Evolutionary conservation across 352 stramenopile genomes (phyloP), one percentile per base, ranked within the genome.

Genomic region (Globisporangium paddicum): DNA sequence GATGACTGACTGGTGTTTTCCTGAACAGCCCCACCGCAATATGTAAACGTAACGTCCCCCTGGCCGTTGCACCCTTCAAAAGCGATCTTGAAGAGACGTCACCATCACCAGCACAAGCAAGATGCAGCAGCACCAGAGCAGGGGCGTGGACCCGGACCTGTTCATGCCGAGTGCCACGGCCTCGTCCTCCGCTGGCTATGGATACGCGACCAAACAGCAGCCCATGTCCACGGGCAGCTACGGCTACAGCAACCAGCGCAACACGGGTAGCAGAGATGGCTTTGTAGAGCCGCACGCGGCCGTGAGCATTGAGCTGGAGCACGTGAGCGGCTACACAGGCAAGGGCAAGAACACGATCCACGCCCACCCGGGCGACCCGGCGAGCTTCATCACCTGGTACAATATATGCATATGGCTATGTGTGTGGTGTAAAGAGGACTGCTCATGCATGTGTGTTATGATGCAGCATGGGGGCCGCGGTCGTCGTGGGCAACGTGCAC

Each of bases 311-410:
- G 82, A 90, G 65, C 68, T 92, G 7, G 80, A 92, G 58, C 80
- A 89, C 34, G 68, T 93, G 41, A 81, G 72, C 26, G 77, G 77
- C 18, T 87, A 70, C 55, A 86, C 73, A 10, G 77, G 71, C 57
- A 83, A 82, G 41, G 69, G 66, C 47, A 83, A 81, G 58, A 64
- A 47, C 65, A 86, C 75, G 38, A 68, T 86, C 18, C 75, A 84
- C 59, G 71, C 73, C 13, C 75, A 87, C 35, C 75, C 77, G 34
- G 68, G 52, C 5, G 72, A 87, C 40, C 63, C 67, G 0, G 69
- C 81, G 49, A 66, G 72, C 64, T 87, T 74, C 69, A 76, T 86
- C 60, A 77, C 74, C 5, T 83, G 73, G 77, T 86, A 44, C n/a
- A 10, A 45, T 25, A 37, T 7, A n/a, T 26, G 4, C 10, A 44